phyloP scores from a whole-genome alignment of 805 yeast genomes.

The Metschnikowia dekortorum region DNA sequence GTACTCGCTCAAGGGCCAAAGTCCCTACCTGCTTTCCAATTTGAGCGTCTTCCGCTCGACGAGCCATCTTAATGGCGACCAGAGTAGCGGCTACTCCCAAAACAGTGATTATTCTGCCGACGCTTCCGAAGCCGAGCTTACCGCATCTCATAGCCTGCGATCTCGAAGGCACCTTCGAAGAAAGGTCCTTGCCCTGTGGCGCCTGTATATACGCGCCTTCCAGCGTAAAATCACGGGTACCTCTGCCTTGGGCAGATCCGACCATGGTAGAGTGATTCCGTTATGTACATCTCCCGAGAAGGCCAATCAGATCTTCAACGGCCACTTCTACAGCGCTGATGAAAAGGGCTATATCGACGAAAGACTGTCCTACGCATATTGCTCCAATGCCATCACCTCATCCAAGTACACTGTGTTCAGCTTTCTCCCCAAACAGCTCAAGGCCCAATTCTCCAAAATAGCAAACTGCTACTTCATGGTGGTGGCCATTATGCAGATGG shows the following conservation, averaged over 20 bases:
- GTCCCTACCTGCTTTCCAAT: constrained; percentile 5
- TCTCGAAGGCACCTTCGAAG: constrained; percentile 8
- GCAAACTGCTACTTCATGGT: constrained; percentile 89
- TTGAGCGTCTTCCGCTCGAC: constrained; percentile 10
- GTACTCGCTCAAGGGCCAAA: not conserved
- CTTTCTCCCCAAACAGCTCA: constrained; percentile 82
- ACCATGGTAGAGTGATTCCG: constrained; percentile 75
- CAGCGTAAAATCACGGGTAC: constrained; percentile 7
- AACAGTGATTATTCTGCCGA: constrained; percentile 1
- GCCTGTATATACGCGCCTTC: not conserved
- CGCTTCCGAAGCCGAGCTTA: not conserved
- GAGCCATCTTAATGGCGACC: constrained; percentile 7
- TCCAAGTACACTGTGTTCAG: constrained; percentile 78
- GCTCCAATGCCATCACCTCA: constrained; percentile 71
- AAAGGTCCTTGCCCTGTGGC: constrained; percentile 26
- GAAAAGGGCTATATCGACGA: constrained; percentile 56
- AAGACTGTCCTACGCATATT: constrained; percentile 57
- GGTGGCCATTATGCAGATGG: constrained; percentile 90
- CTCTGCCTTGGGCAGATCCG: constrained; percentile 12
- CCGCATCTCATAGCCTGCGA: constrained; percentile 1
- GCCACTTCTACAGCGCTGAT: constrained; percentile 21
- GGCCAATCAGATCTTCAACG: constrained; percentile 27
- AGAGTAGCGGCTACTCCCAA: constrained; percentile 6
- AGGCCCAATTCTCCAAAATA: constrained; percentile 86
- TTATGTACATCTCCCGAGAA: constrained; percentile 43